These are phyloP conservation scores for Albatrellus ellisii DNA, from an alignment of 768 basidiomycete genomes.

Conservation along the genomic window DNA sequence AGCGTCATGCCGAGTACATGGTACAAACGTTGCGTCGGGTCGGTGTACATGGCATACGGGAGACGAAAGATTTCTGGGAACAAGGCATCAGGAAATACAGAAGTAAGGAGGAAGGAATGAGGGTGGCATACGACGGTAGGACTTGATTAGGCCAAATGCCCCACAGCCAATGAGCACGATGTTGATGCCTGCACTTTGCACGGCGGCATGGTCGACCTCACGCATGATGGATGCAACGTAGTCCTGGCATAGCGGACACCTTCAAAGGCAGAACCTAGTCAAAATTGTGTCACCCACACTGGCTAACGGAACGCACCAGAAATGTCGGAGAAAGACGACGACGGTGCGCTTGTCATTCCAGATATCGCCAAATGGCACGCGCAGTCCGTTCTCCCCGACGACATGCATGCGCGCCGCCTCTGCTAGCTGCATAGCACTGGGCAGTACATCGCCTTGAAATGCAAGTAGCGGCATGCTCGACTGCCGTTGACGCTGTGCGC, in stretches of 20 bases:
- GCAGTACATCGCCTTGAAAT: constrained; percentile 29
- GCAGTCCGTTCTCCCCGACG: constrained; percentile 51
- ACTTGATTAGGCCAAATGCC: constrained; percentile 58
- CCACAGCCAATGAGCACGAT: constrained; percentile 74
- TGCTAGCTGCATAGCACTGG: constrained; percentile 41
- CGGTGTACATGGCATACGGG: constrained; percentile 68
- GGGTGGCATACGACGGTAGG: constrained; percentile 43
- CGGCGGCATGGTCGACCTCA: constrained; percentile 31
- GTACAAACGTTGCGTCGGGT: constrained; percentile 54
- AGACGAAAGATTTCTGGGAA: constrained; percentile 50
- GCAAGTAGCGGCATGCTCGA: constrained; percentile 7
- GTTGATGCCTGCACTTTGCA: constrained; percentile 37
- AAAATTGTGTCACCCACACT: constrained; percentile 5
- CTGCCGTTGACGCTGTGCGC: constrained; percentile 9
- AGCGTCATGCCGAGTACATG: constrained; percentile 55
- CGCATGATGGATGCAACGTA: constrained; percentile 61
- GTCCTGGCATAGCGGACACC: constrained; percentile 79
- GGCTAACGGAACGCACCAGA: constrained; percentile 35
- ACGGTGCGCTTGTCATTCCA: constrained; percentile 46
- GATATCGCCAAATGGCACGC: constrained; percentile 56
- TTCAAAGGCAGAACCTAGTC: constrained; percentile 11
- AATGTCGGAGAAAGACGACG: constrained; percentile 80
- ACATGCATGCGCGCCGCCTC: constrained; percentile 52
- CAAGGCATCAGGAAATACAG: not conserved
- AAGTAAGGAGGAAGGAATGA: not conserved